Evolutionary conservation across 139 green algal genomes (phyloP).

Genomic region (Haematococcus sp.): DNA sequence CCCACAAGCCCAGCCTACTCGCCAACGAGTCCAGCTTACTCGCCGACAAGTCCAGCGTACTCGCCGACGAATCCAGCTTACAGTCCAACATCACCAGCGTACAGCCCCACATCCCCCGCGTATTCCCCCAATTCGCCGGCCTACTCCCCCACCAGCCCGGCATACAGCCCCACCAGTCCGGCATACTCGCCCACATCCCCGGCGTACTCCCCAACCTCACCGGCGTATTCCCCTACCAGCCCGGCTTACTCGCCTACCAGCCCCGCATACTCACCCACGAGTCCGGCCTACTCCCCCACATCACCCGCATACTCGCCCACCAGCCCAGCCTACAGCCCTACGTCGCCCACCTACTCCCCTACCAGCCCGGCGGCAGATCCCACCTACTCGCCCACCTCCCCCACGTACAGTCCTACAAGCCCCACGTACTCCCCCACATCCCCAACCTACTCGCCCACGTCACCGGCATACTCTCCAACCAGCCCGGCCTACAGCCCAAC

Average conservation of each 20-base stretch:
- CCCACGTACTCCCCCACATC: constrained; percentile 56
- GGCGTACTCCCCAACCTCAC: constrained; percentile 58
- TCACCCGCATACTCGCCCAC: constrained; percentile 55
- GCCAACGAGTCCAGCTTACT: constrained; percentile 64
- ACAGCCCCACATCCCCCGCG: constrained; percentile 55
- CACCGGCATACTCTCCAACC: constrained; percentile 53
- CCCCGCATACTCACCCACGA: constrained; percentile 48
- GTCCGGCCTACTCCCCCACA: constrained; percentile 53
- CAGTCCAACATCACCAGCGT: constrained; percentile 66
- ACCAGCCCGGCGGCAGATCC: constrained; percentile 64
- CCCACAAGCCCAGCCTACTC: constrained; percentile 67
- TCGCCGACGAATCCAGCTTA: constrained; percentile 45
- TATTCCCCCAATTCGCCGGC: constrained; percentile 73
- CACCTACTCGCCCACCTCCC: constrained; percentile 58
- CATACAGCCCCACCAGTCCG: constrained; percentile 71
- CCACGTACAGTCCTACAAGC: constrained; percentile 68
- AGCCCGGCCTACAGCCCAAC: constrained; percentile 58
- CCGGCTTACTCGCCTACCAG: constrained; percentile 58
- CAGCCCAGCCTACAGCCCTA: constrained; percentile 62
- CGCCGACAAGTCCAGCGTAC: constrained; percentile 47
- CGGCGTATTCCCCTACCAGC: constrained; percentile 57
- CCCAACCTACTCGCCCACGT: constrained; percentile 61
- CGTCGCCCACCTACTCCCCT: constrained; percentile 67
- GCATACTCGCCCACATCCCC: constrained; percentile 58
- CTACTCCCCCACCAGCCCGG: constrained; percentile 55